These are phyloP conservation scores for Iodosphaeria phyllophila DNA, from an alignment of 2,329 filamentous ascomycete genomes.

Conservation along the genomic window DNA sequence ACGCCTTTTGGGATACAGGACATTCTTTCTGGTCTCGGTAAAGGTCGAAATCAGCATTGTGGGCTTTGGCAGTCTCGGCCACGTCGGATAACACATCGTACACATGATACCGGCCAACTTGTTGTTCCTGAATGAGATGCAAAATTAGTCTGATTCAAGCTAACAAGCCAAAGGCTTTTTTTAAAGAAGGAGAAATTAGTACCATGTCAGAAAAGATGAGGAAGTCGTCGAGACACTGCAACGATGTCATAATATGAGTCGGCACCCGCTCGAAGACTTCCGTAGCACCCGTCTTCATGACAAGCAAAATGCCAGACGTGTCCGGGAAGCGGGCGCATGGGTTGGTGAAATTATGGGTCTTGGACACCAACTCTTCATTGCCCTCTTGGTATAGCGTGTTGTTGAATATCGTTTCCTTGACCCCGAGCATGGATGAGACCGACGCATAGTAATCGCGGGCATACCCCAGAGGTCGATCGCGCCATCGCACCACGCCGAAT, in stretches of 20 bases:
- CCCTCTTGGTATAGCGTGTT: slow-evolving; percentile 20
- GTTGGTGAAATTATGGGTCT: slow-evolving; percentile 17
- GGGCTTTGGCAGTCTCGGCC: slow-evolving; percentile 17
- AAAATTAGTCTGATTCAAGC: neutral
- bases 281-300: slow-evolving; percentile 41
- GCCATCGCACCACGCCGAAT: slow-evolving; percentile 10
- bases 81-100: slow-evolving; percentile 19
- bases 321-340: slow-evolving; percentile 23
- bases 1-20: slow-evolving; percentile 25
- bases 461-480: slow-evolving; percentile 10
- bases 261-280: slow-evolving; percentile 34
- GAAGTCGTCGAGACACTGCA: slow-evolving; percentile 34
- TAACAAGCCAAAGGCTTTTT: slow-evolving; percentile 3
- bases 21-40: slow-evolving; percentile 26
- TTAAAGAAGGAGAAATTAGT: slow-evolving; percentile 5
- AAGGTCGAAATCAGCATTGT: slow-evolving; percentile 23
- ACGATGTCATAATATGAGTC: slow-evolving; percentile 32
- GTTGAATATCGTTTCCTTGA: slow-evolving; percentile 14
- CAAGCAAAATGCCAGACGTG: slow-evolving; percentile 24
- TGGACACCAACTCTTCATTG: slow-evolving; percentile 14
- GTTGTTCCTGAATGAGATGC: slow-evolving; percentile 20
- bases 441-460: slow-evolving; percentile 11
- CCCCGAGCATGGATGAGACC: slow-evolving; percentile 11
- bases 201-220: slow-evolving; percentile 37
- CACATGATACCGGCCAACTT: slow-evolving; percentile 24